Conservation (phyloP, 257 asterid genomes). For the Henckelia pumila region DNA sequence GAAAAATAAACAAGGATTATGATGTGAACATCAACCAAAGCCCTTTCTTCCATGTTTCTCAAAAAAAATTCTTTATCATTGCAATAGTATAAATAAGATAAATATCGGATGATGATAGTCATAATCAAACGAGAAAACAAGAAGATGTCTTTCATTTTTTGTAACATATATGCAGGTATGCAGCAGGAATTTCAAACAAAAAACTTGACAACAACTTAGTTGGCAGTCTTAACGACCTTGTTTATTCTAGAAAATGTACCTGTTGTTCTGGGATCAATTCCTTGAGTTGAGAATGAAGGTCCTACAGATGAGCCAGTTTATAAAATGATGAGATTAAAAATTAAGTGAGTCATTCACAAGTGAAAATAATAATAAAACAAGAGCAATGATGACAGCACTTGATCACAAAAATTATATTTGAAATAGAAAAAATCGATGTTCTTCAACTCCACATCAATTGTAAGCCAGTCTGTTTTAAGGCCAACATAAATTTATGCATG, state of each 20-base stretch:
- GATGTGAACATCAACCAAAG: neutral
- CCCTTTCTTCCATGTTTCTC: neutral
- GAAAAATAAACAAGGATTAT: conserved; percentile 18
- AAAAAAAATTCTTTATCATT: neutral
- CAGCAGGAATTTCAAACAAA: neutral
- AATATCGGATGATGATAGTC: neutral
- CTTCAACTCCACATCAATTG: neutral
- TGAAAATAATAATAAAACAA: neutral
- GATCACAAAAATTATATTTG: neutral
- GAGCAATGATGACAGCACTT: neutral
- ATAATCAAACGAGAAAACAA: neutral
- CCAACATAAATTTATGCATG: neutral
- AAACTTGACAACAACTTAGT: neutral
- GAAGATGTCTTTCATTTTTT: conserved; percentile 11
- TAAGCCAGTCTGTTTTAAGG: neutral
- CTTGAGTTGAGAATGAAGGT: conserved; percentile 71
- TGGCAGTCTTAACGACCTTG: neutral
- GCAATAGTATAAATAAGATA: conserved; percentile 10
- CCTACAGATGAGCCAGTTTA: conserved; percentile 35
- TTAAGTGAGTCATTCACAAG: neutral
- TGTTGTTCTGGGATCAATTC: conserved; percentile 89
- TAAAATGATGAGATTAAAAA: too few species aligned
- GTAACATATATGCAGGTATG: neutral
- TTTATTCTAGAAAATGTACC: conserved; percentile 35
- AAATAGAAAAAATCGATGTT: neutral